Base-by-base conservation (phyloP, 345 rosid genomes). In the Reutealis trisperma region DNA sequence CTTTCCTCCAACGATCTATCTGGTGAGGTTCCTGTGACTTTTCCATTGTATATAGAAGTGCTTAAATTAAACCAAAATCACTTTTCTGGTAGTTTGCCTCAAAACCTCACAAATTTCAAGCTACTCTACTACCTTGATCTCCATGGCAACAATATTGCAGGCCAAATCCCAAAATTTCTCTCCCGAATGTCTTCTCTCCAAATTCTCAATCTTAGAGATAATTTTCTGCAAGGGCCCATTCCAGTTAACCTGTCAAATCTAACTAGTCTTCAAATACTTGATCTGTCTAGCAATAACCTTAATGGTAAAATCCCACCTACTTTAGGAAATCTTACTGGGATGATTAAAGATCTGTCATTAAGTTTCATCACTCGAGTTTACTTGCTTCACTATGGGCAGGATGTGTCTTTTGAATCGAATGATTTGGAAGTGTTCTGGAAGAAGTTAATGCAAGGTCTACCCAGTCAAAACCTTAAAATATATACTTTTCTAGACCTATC, bases 401-500 rank as follows among this genome's bases (percentile, higher is more conserved):
- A 6, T 1, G 47, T 45, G 57, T 25, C 37, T 13, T 4, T 45
- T 47, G n/a, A 22, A 6, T 24, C 24, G 24, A 54, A 51, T 1
- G 67, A 72, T 16, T 78, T 85, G 41, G 70, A 65, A 6, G 81
- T 84, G 14, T 75, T 65, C 59, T 83, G 88, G 89, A 88, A 86
- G 72, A 77, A 67, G 0, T 75, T 75, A n/a, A 83, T 77, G 61
- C 84, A 27, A 79, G 83, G 65, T n/a, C 70, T 88, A 62, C 30
- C 64, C 18, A 34, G 41, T 27, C 49, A 16, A 44, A 75, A 78
- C 13, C 63, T 74, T 0, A 67, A 18, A n/a, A 42, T 77, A 14
- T 87, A 82, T 67, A 76, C 85, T 0, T 59, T 88, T 18, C 54
- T 88, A 44, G 90, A 86, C 47, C 57, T 88, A 61, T 86, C 87